phyloP scores from a whole-genome alignment of 192 early-diverging fungal genomes.

The Allomyces macrogynus region DNA sequence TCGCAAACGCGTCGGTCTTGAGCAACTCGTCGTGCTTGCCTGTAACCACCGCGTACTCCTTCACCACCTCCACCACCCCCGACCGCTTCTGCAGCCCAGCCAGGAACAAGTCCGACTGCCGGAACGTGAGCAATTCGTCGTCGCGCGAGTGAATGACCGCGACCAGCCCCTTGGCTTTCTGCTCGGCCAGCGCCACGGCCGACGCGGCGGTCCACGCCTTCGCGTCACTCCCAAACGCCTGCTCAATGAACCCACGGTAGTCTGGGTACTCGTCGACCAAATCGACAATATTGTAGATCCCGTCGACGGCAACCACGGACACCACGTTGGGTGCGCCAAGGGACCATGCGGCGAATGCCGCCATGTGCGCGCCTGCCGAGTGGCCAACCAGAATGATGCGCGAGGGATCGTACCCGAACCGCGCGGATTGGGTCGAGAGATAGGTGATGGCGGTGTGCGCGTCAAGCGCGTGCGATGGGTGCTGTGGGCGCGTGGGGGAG shows the following conservation, averaged over 20 bases:
- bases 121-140: not conserved
- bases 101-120: not conserved
- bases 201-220: not conserved
- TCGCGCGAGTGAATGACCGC: not conserved
- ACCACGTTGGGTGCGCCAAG: constrained; percentile 25
- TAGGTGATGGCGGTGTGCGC: constrained; percentile 29
- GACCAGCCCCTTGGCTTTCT: not conserved
- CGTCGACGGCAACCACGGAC: constrained; percentile 56
- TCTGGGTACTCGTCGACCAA: constrained; percentile 38
- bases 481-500: constrained; percentile 15
- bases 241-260: constrained; percentile 50
- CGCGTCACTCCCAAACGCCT: constrained; percentile 36
- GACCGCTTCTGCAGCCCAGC: not conserved
- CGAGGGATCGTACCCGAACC: constrained; percentile 11
- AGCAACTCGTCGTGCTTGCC: not conserved
- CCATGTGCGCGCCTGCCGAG: constrained; percentile 58
- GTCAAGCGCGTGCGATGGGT: constrained; percentile 55
- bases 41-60: not conserved
- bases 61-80: not conserved
- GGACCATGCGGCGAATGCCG: constrained; percentile 23
- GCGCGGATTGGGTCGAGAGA: constrained; percentile 7
- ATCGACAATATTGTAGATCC: constrained; percentile 59
- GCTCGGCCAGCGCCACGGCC: not conserved
- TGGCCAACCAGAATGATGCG: constrained; percentile 45
- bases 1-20: no score